A percentile compares a stretch with the other conserved stretches of the same genome.
phyloP scores from a whole-genome alignment of 352 stramenopile genomes.

The Blastocystis sp. region DNA sequence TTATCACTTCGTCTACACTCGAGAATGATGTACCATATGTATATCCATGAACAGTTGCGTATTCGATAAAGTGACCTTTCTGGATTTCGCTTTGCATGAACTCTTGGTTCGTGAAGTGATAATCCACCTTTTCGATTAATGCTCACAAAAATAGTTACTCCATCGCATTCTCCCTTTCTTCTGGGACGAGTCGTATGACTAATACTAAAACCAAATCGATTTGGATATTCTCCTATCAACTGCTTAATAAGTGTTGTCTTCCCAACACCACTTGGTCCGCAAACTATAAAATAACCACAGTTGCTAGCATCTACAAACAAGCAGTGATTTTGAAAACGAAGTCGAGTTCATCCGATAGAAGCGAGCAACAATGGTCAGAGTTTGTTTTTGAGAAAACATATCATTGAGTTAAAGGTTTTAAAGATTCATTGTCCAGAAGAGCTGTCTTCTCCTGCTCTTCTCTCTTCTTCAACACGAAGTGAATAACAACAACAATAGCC shows the following conservation, averaged over 20 bases:
- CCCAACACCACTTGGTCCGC: slow-evolving; percentile 79
- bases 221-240: slow-evolving; percentile 73
- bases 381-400: background rate
- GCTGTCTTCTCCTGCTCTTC: background rate
- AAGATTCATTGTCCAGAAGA: background rate
- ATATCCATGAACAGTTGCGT: slow-evolving; percentile 80
- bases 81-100: slow-evolving; percentile 74
- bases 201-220: slow-evolving; percentile 80
- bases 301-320: background rate
- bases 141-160: background rate
- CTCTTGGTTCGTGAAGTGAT: slow-evolving; percentile 77
- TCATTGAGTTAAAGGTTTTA: too few species aligned
- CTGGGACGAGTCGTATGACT: slow-evolving; percentile 78
- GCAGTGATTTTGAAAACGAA: background rate
- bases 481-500: background rate
- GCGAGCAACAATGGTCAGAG: background rate
- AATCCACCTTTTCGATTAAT: slow-evolving; percentile 68
- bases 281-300: slow-evolving; percentile 68
- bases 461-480: slow-evolving; percentile 4
- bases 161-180: slow-evolving; percentile 7
- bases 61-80: slow-evolving; percentile 75
- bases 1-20: slow-evolving; percentile 71
- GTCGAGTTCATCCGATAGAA: background rate
- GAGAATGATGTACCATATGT: slow-evolving; percentile 81
- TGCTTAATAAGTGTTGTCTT: slow-evolving; percentile 82